These are phyloP conservation scores for Cryptococcus jaspeensis DNA, from an alignment of 1,284 basidiomycete species.

Conservation along the genomic window DNA sequence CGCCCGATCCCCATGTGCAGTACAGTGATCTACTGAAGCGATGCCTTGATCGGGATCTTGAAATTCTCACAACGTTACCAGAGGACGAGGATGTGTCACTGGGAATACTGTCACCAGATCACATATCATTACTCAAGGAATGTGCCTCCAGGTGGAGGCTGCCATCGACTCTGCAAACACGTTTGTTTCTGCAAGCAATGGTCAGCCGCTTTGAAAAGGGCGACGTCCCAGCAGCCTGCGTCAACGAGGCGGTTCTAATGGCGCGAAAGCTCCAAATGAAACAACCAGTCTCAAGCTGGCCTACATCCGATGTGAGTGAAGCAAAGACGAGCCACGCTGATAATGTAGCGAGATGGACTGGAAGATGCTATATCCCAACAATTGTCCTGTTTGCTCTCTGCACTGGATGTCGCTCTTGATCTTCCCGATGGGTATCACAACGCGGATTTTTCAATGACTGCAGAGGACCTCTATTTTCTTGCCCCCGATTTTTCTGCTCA, in stretches of 20 bases:
- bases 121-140: constrained; percentile 81
- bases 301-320: constrained; percentile 69
- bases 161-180: constrained; percentile 70
- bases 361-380: constrained; percentile 23
- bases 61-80: constrained; percentile 83
- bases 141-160: constrained; percentile 85
- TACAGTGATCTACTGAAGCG: constrained; percentile 81
- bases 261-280: constrained; percentile 71
- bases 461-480: constrained; percentile 54
- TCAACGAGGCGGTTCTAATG: constrained; percentile 79
- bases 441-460: constrained; percentile 66
- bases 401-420: constrained; percentile 26
- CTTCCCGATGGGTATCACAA: constrained; percentile 50
- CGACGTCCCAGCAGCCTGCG: constrained; percentile 89
- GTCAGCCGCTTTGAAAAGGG: constrained; percentile 83
- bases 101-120: constrained; percentile 79
- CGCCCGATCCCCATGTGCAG: constrained; percentile 78
- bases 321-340: constrained; percentile 4
- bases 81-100: constrained; percentile 96
- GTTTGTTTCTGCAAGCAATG: constrained; percentile 83
- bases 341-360: constrained; percentile 24
- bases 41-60: constrained; percentile 82
- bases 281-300: constrained; percentile 72
- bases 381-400: constrained; percentile 30
- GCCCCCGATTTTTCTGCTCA: no score